These are phyloP conservation scores for Xylaria castorea DNA, from an alignment of 495 filamentous ascomycete genomes.

Conservation along the genomic window DNA sequence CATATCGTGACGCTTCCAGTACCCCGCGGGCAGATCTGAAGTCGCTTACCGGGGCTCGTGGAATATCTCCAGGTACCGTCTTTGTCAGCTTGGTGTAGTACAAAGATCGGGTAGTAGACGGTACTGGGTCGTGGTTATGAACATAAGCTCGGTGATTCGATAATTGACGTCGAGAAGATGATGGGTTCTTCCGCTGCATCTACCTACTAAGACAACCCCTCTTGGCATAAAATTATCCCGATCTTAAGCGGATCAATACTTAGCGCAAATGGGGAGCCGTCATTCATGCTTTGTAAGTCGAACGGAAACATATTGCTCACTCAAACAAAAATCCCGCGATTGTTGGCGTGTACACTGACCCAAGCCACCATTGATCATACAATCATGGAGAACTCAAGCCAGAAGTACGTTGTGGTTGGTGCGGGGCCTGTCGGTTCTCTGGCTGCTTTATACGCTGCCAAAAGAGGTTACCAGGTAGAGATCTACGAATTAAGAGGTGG, in stretches of 20 bases:
- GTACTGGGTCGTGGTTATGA: not conserved
- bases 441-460: constrained; percentile 89
- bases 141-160: not conserved
- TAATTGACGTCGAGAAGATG: not conserved
- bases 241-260: constrained; percentile 15
- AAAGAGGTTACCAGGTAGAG: constrained; percentile 85
- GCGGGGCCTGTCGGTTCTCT: constrained; percentile 93
- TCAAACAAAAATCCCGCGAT: not conserved
- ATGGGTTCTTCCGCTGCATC: not conserved
- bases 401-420: constrained; percentile 85
- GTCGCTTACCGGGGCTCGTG: not conserved
- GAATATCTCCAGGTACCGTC: not conserved
- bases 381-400: constrained; percentile 34
- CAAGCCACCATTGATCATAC: not conserved
- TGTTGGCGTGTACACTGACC: not conserved
- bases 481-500: constrained; percentile 93
- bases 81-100: not conserved
- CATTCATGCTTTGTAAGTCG: constrained; percentile 11
- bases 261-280: not conserved
- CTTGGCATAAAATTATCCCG: constrained; percentile 17
- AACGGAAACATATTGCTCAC: not conserved
- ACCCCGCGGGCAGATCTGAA: not conserved
- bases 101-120: not conserved
- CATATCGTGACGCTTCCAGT: not conserved
- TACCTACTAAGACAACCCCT: not conserved